A percentile compares a stretch with the other conserved stretches of the same genome.
These are phyloP conservation scores for Alternaria novae-zelandiae DNA, from an alignment of 2,329 filamentous ascomycete species.

Conservation along the genomic window DNA sequence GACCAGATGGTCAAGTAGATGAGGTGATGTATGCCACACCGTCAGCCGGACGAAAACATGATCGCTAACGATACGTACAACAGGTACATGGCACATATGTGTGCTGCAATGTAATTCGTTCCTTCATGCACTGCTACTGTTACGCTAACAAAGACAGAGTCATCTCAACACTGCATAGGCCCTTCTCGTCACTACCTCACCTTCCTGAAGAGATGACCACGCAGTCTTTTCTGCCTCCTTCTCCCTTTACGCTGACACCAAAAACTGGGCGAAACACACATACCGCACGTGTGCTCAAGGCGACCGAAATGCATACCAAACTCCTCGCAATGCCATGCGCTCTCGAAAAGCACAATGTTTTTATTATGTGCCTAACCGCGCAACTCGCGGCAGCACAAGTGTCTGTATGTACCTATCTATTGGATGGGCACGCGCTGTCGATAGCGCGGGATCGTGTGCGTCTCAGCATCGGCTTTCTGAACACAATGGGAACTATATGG, in stretches of 20 bases:
- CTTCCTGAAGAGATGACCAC: conserved; percentile 39
- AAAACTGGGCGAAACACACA: conserved; percentile 59
- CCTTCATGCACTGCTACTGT: neutral
- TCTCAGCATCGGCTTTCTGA: conserved; percentile 77
- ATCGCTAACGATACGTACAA: neutral
- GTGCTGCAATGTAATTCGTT: conserved; percentile 58
- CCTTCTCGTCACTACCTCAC: conserved; percentile 45
- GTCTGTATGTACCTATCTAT: conserved; percentile 68
- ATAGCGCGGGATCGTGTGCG: conserved; percentile 75
- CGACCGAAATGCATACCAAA: conserved; percentile 76
- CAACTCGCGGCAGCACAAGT: conserved; percentile 39
- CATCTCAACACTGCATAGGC: conserved; percentile 49
- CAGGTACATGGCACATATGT: conserved; percentile 81
- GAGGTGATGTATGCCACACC: conserved; percentile 69
- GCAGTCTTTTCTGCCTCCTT: conserved; percentile 67
- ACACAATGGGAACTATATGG: conserved; percentile 72
- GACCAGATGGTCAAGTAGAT: conserved; percentile 72
- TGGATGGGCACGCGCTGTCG: conserved; percentile 62
- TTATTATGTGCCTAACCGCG: conserved; percentile 38
- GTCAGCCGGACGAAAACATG: neutral
- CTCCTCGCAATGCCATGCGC: conserved; percentile 76
- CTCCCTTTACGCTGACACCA: conserved; percentile 56
- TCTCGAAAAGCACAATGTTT: conserved; percentile 69
- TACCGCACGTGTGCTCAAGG: conserved; percentile 78
- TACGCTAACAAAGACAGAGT: conserved; percentile 21